These are phyloP conservation scores for Penicillium canescens DNA, from an alignment of 495 filamentous ascomycete genomes.

Conservation along the genomic window DNA sequence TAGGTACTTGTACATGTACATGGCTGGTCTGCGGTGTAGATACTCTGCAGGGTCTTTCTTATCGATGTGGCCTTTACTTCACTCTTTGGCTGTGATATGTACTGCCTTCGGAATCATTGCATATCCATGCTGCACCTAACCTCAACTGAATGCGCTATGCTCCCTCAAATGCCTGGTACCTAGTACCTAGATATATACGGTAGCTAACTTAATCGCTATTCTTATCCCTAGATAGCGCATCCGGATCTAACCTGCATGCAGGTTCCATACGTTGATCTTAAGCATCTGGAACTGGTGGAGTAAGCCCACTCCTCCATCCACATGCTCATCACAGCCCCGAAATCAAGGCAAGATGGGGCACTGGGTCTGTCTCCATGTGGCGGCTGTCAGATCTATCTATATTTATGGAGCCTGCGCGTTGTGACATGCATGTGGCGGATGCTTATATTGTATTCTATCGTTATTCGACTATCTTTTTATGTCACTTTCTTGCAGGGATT, in stretches of 20 bases:
- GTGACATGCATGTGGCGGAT: conserved; percentile 4
- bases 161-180: too few species aligned
- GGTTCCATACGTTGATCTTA: not conserved
- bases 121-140: too few species aligned
- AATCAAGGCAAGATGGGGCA: conserved; percentile 13
- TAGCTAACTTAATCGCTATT: too few species aligned
- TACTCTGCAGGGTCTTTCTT: not conserved
- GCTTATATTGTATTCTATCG: not conserved
- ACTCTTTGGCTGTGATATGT: too few species aligned
- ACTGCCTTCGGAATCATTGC: too few species aligned
- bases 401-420: conserved; percentile 5
- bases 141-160: too few species aligned
- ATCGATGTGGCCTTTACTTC: not conserved
- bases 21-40: not conserved
- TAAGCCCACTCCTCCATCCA: conserved; percentile 23
- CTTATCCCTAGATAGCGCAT: not conserved
- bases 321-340: conserved; percentile 11
- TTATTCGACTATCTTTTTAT: too few species aligned
- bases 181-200: too few species aligned
- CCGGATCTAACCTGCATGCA: not conserved
- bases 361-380: conserved; percentile 12
- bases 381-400: conserved; percentile 3
- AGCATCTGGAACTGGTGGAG: conserved; percentile 23
- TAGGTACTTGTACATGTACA: not conserved
- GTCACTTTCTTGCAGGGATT: too few species aligned